These are phyloP conservation scores for Tolypocladium sp. DNA, from an alignment of 2,329 filamentous ascomycete species.

Conservation along the genomic window DNA sequence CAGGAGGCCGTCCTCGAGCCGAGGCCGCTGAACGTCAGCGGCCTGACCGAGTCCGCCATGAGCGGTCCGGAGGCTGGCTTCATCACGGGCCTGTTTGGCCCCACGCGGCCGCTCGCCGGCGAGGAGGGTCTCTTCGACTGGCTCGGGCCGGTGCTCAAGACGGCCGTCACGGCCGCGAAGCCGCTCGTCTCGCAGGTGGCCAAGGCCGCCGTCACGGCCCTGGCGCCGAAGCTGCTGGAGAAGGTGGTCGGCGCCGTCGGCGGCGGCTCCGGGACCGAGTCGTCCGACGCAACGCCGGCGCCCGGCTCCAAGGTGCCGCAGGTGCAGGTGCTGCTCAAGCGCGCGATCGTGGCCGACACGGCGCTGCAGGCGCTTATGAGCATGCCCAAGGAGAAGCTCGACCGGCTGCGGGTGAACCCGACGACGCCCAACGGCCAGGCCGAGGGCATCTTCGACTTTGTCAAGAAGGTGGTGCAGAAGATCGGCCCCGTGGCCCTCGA, in stretches of 20 bases:
- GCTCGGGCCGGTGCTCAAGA: slow-evolving; percentile 4
- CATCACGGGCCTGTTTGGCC: background rate
- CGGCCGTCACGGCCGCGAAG: background rate
- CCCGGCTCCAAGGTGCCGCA: background rate
- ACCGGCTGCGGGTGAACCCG: background rate
- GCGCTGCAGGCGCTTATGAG: slow-evolving; percentile 6
- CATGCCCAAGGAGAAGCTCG: background rate
- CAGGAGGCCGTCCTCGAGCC: background rate
- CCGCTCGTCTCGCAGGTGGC: background rate
- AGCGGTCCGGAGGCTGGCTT: background rate
- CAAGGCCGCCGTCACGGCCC: background rate
- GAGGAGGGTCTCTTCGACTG: slow-evolving; percentile 4
- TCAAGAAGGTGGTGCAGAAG: background rate
- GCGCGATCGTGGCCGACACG: slow-evolving; percentile 8
- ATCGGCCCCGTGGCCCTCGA: background rate
- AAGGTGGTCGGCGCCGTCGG: background rate
- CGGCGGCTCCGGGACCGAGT: background rate
- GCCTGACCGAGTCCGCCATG: background rate
- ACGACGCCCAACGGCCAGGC: background rate
- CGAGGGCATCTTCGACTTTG: background rate
- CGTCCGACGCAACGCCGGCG: background rate
- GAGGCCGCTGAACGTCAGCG: background rate
- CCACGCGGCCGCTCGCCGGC: slow-evolving; percentile 6
- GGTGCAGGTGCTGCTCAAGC: slow-evolving; percentile 6
- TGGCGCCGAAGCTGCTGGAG: background rate